phyloP scores from a whole-genome alignment of 805 yeast genomes.

The Metschnikowia arizonensis region DNA sequence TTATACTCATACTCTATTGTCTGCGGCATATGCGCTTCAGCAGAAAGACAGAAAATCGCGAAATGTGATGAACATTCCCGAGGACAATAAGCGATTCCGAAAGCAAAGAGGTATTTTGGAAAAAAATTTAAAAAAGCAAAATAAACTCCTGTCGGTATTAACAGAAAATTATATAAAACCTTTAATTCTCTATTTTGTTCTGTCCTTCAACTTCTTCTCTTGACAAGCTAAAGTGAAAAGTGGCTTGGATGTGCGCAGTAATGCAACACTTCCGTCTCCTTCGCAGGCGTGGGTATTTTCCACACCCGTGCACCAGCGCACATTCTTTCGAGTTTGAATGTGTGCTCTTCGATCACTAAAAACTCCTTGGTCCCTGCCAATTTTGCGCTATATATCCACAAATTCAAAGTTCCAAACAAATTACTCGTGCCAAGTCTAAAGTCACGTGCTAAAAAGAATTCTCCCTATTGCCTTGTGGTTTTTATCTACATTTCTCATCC shows the following conservation, averaged over 20 bases:
- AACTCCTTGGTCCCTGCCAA: not conserved
- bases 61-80: not conserved
- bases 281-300: conserved; percentile 1
- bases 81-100: not conserved
- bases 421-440: not conserved
- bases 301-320: conserved; percentile 6
- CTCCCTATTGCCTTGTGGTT: not conserved
- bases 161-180: too few species aligned
- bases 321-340: conserved; percentile 1
- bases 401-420: not conserved
- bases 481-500: not conserved
- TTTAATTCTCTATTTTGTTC: too few species aligned
- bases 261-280: conserved; percentile 3
- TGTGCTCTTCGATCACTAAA: conserved; percentile 1
- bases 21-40: not conserved
- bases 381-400: conserved; percentile 2
- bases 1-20: not conserved
- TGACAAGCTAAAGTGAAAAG: too few species aligned
- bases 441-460: not conserved
- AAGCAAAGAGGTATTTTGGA: too few species aligned
- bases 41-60: not conserved
- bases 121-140: too few species aligned
- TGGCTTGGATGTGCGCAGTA: not conserved
- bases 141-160: too few species aligned
- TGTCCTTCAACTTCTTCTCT: too few species aligned